Evolutionary conservation across 495 filamentous ascomycete genomes (phyloP), one percentile per base, ranked within the genome.

Genomic region (Hypomontagnella monticulosa): DNA sequence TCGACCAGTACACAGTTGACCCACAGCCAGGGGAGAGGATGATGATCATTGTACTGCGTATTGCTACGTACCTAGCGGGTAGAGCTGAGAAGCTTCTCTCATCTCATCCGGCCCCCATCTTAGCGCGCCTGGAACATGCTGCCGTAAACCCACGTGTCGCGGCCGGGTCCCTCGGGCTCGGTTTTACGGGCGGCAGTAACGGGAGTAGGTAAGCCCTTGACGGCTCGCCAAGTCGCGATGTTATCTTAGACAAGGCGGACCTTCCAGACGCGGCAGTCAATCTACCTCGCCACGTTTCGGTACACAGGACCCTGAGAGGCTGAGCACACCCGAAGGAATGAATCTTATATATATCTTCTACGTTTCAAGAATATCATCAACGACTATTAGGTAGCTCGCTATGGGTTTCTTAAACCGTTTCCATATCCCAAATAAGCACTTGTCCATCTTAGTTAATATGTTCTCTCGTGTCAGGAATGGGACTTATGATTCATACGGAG

Each of bases 61-160:
- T 23, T 34, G 3, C 4, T 49, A 50, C 20, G 34, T 57, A 49
- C 32, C 37, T 33, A 19, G 4, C 8, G 2, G 20, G 32, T 44
- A 20, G 18, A 58, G 54, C 65, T 63, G 54, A 68, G 48, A 48
- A 63, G 23, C 40, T 27, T 38, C 23, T 41, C n/a, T 40, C 20
- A 36, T 27, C 18, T 34, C 20, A n/a, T 53, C 16, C 40, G 38
- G 66, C 66, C 66, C 66, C 66, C 66, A 69, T 63, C 40, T 51
- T 37, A 9, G n/a, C n/a, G 36, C 36, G 49, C 48, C 37, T 46
- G 46, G 10, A 20, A 5, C 18, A 34, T 54, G 16, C 61, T 53
- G 37, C 63, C 53, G 38, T 64, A 47, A 47, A 20, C 60, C 66
- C 66, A 69, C 66, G 66, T 63, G 66, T 69, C 56, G 61, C 43